Evolutionary conservation across 2,329 filamentous ascomycete species (phyloP), one percentile per base, ranked within the genome.

Genomic region (Hymenoscyphus repandus): DNA sequence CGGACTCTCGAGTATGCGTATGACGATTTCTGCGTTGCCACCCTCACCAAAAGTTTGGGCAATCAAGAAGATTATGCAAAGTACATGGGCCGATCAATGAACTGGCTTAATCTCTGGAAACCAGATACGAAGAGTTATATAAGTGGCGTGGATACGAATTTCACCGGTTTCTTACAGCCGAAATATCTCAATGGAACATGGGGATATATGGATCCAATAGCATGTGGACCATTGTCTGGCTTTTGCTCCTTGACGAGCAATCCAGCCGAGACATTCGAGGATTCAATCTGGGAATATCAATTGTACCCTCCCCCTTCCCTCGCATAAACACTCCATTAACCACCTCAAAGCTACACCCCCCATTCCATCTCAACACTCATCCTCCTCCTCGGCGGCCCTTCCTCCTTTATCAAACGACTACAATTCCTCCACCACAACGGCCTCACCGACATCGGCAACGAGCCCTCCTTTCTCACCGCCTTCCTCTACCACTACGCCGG

Each of bases 1-100:
- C 75, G 86, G 4, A 90, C 85, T 0, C 76, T 90, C 0, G 86
- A 90, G 64, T 90, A 90, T 64, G 79, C 82, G 10, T 90, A 90
- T 66, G 82, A 90, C 56, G 86, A 90, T 68, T 90, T 80, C 61
- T 80, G 78, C 57, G 80, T 87, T 49, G 73, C 80, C 0, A 73
- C 79, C 40, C 76, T 88, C 50, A 83, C 83, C 0, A 72, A 73
- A 10, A 72, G 69, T 0, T 64, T 86, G 31, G 80, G 78, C 1
- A 73, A 76, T 11, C 69, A 72, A 3, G 67, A 64, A 0, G 84
- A 85, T 45, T 70, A 58, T 9, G 51, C 52, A 22, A 62, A 62
- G 27, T 63, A 63, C 45, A 52, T 53, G 12, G 41, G 34, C 3
- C 50, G 60, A 1, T 53, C 54, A 43, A 49, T 38, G 20, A 83